phyloP scores from a whole-genome alignment of 129 eudicot species.

The Tagetes patula region DNA sequence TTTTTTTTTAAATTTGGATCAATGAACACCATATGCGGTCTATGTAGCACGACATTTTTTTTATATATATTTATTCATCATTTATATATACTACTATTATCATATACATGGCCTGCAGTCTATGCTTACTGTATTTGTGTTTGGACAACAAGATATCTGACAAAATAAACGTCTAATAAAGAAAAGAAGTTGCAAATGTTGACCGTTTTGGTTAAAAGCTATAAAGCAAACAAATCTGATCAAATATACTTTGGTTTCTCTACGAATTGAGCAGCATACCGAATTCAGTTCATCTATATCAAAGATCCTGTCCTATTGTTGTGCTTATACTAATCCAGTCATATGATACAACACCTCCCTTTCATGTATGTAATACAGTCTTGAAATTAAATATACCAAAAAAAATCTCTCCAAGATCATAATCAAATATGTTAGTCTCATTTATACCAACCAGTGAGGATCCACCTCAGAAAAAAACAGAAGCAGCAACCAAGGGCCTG shows the following conservation, averaged over 20 bases:
- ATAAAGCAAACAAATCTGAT: conserved; percentile 3
- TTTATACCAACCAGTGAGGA: conserved; percentile 97
- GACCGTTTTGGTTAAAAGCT: not conserved
- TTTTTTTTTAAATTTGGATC: too few relatives aligned
- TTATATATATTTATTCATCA: too few relatives aligned
- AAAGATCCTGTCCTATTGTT: not conserved
- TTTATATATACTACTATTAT: too few relatives aligned
- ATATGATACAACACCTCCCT: conserved; percentile 28
- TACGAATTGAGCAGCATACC: conserved; percentile 10
- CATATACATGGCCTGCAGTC: not conserved
- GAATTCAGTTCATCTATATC: not conserved
- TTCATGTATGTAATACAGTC: not conserved
- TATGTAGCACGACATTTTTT: too few relatives aligned
- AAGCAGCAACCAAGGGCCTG: conserved; percentile 87
- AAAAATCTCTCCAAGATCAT: conserved; percentile 10
- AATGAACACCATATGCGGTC: too few relatives aligned
- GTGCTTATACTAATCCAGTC: conserved; percentile 14
- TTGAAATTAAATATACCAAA: not conserved
- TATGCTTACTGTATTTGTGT: not conserved
- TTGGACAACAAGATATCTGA: not conserved
- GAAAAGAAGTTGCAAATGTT: not conserved
- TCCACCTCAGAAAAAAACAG: conserved; percentile 86
- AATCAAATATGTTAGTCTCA: conserved; percentile 28
- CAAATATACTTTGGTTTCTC: conserved; percentile 4
- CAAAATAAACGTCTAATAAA: not conserved